phyloP scores from a whole-genome alignment of 2,329 filamentous ascomycete species.

The Claviceps sp. region DNA sequence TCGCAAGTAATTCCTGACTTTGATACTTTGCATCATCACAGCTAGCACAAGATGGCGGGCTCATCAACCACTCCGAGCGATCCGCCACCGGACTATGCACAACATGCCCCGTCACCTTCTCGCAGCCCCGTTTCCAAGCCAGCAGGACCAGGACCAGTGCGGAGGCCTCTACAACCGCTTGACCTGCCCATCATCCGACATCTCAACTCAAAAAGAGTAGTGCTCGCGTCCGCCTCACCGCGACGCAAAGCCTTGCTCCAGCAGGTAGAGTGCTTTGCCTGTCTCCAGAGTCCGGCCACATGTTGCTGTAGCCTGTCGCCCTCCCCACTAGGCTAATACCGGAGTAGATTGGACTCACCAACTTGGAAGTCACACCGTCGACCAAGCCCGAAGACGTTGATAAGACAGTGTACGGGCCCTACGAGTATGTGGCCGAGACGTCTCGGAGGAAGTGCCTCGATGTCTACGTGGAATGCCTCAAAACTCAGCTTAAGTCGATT shows the following conservation, averaged over 20 bases:
- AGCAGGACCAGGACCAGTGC: conserved; percentile 22
- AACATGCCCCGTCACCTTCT: conserved; percentile 25
- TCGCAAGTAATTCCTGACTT: conserved; percentile 1
- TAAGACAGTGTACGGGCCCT: conserved; percentile 59
- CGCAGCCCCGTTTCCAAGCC: conserved; percentile 13
- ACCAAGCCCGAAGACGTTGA: conserved; percentile 73
- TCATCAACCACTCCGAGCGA: not conserved
- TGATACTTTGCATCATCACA: conserved; percentile 1
- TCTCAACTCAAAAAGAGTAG: conserved; percentile 66
- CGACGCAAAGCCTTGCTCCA: conserved; percentile 69
- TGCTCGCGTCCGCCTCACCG: conserved; percentile 84
- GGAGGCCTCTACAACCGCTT: conserved; percentile 50
- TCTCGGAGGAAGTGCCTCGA: conserved; percentile 71
- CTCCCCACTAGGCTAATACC: conserved; percentile 6
- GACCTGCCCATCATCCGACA: conserved; percentile 66
- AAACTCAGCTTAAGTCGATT: conserved; percentile 28
- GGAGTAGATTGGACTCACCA: conserved; percentile 58
- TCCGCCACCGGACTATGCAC: conserved; percentile 30
- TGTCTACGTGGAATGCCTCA: conserved; percentile 43
- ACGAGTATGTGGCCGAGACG: conserved; percentile 84
- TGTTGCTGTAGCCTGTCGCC: too few relatives aligned
- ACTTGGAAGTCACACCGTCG: conserved; percentile 76
- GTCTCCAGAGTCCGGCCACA: not conserved
- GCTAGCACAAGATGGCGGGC: not conserved
- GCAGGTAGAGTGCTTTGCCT: conserved; percentile 32